These are phyloP conservation scores for Kuraishia borneana DNA, from an alignment of 805 yeast species.

Conservation along the genomic window DNA sequence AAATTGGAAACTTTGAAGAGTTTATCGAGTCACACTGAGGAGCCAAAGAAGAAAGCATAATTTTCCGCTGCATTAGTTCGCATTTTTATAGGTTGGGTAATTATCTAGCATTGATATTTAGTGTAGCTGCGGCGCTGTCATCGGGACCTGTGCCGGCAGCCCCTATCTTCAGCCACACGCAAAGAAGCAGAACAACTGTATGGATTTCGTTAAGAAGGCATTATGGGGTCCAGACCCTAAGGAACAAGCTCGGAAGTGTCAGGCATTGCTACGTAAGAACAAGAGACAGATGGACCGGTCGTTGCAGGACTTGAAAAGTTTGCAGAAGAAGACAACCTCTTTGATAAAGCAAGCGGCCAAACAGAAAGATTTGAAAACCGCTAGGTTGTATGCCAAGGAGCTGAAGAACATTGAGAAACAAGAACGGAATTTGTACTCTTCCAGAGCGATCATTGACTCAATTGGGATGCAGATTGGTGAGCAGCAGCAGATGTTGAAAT, in stretches of 20 bases:
- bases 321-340: slow-evolving; percentile 67
- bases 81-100: no score
- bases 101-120: no score
- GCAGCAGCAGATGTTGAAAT: slow-evolving; percentile 74
- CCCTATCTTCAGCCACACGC: no score
- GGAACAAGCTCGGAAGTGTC: slow-evolving; percentile 75
- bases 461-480: slow-evolving; percentile 86
- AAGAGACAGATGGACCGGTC: slow-evolving; percentile 78
- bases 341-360: slow-evolving; percentile 68
- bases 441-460: slow-evolving; percentile 79
- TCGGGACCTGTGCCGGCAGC: no score
- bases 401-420: slow-evolving; percentile 64
- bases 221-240: slow-evolving; percentile 97
- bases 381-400: slow-evolving; percentile 75
- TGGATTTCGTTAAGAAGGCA: slow-evolving; percentile 80
- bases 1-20: slow-evolving; percentile 10
- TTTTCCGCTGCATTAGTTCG: no score
- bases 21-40: not conserved
- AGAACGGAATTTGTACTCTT: slow-evolving; percentile 58
- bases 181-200: slow-evolving; percentile 20
- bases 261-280: slow-evolving; percentile 70
- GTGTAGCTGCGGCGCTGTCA: no score
- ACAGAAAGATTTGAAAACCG: slow-evolving; percentile 65
- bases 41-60: no score
- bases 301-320: slow-evolving; percentile 41